Conservation (phyloP, 352 stramenopile species). For the Peronospora tabacina region DNA sequence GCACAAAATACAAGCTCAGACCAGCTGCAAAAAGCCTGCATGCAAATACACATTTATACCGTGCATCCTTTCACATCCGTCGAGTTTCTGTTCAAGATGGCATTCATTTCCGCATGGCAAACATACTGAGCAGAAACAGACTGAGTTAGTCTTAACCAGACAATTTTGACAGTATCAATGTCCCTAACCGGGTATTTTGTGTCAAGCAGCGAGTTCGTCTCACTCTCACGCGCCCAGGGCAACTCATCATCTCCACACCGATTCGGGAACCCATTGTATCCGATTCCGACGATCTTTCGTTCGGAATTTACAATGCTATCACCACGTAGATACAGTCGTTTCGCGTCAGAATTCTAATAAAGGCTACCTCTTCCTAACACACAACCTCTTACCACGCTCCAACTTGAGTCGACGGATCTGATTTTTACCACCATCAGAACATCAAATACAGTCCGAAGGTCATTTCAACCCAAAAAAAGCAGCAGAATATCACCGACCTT, state of each 20-base stretch:
- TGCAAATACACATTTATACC: constrained; percentile 25
- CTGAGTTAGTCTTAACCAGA: constrained; percentile 5
- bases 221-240: constrained; percentile 86
- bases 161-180: not conserved
- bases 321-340: not conserved
- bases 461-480: constrained; percentile 2
- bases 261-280: constrained; percentile 98
- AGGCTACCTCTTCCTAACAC: not conserved
- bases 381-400: constrained; percentile 80
- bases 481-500: constrained; percentile 53
- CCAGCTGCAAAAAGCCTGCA: not conserved
- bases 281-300: constrained; percentile 96
- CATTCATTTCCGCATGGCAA: constrained; percentile 98
- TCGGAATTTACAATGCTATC: constrained; percentile 90
- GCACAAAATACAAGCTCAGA: constrained; percentile 4
- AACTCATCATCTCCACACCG: constrained; percentile 93
- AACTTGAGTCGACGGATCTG: constrained; percentile 95
- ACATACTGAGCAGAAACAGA: constrained; percentile 80
- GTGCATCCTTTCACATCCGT: constrained; percentile 89
- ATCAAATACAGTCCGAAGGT: not conserved
- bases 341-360: no score
- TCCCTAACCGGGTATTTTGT: constrained; percentile 89
- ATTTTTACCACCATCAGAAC: not conserved
- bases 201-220: constrained; percentile 73
- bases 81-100: constrained; percentile 98